phyloP scores from a whole-genome alignment of 139 green algal genomes.

The Ulvella scutata region DNA sequence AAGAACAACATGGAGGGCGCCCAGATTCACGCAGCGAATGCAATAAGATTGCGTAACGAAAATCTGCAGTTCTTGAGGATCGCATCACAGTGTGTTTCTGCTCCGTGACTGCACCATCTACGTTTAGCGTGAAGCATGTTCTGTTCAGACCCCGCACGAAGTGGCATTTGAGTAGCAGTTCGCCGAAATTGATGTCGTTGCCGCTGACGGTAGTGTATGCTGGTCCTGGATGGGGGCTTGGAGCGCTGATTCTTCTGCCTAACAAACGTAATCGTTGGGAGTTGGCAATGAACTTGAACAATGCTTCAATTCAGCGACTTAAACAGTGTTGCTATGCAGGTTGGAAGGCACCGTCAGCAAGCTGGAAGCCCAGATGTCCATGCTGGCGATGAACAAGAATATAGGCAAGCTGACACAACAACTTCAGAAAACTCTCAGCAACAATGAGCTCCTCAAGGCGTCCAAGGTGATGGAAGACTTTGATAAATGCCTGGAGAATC shows the following conservation, averaged over 20 bases:
- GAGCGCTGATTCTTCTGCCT: too few relatives aligned
- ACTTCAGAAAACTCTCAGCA: neutral
- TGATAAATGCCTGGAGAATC: neutral
- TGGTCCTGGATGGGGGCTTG: too few relatives aligned
- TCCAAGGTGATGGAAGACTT: neutral
- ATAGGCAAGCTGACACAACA: neutral
- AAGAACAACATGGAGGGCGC: slow-evolving; percentile 5
- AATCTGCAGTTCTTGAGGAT: slow-evolving; percentile 4
- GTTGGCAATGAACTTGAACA: too few relatives aligned
- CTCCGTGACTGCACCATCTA: too few relatives aligned
- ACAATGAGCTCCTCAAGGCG: neutral
- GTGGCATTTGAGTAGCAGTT: too few relatives aligned
- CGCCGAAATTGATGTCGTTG: too few relatives aligned
- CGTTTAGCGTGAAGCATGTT: too few relatives aligned
- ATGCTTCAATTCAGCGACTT: too few relatives aligned
- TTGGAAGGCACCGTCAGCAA: neutral
- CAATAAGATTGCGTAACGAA: neutral
- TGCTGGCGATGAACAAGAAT: slow-evolving; percentile 3
- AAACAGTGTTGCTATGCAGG: neutral
- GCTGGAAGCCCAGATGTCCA: neutral
- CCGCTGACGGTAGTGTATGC: too few relatives aligned
- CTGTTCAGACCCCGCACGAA: too few relatives aligned
- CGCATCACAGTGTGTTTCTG: neutral
- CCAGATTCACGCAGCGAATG: neutral
- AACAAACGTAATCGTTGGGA: too few relatives aligned